A percentile compares a stretch with the other conserved stretches of the same genome.
These are phyloP conservation scores for Afroboletus lepidellus DNA, from an alignment of 1,284 basidiomycete species.

Conservation along the genomic window DNA sequence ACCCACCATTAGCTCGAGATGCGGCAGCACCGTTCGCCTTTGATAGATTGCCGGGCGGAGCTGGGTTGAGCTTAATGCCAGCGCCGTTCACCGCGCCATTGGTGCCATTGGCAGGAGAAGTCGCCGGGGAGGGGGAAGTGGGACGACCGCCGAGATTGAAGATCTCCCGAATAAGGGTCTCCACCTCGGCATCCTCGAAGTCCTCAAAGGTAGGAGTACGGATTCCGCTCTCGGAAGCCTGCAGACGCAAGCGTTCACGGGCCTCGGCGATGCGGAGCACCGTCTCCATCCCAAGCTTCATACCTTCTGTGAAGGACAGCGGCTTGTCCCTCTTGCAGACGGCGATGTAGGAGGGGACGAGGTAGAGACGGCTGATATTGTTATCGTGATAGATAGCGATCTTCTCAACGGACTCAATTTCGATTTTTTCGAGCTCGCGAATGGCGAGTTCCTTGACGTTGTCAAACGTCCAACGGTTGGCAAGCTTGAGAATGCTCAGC, in stretches of 20 bases:
- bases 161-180: slow-evolving; percentile 38
- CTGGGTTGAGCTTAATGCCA: slow-evolving; percentile 22
- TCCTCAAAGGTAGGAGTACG: slow-evolving; percentile 38
- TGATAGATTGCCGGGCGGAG: slow-evolving; percentile 18
- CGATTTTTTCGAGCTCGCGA: slow-evolving; percentile 46
- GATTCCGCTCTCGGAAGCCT: slow-evolving; percentile 35
- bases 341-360: slow-evolving; percentile 46
- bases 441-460: slow-evolving; percentile 48
- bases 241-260: slow-evolving; percentile 42
- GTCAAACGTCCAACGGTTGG: slow-evolving; percentile 48
- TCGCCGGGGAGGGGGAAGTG: slow-evolving; percentile 18
- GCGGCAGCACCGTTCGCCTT: slow-evolving; percentile 19
- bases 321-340: slow-evolving; percentile 48
- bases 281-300: slow-evolving; percentile 48
- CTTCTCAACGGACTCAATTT: slow-evolving; percentile 45
- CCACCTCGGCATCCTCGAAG: slow-evolving; percentile 39
- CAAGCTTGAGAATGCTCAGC: slow-evolving; percentile 49
- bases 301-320: slow-evolving; percentile 46
- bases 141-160: slow-evolving; percentile 35
- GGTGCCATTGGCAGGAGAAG: slow-evolving; percentile 5
- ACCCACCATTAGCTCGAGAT: slow-evolving; percentile 32
- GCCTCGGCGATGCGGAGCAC: slow-evolving; percentile 47
- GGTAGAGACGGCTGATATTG: slow-evolving; percentile 43
- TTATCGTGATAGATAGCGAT: slow-evolving; percentile 51
- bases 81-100: slow-evolving; percentile 11